phyloP scores from a whole-genome alignment of 1,284 basidiomycete species.

The Termitomyces sp. region DNA sequence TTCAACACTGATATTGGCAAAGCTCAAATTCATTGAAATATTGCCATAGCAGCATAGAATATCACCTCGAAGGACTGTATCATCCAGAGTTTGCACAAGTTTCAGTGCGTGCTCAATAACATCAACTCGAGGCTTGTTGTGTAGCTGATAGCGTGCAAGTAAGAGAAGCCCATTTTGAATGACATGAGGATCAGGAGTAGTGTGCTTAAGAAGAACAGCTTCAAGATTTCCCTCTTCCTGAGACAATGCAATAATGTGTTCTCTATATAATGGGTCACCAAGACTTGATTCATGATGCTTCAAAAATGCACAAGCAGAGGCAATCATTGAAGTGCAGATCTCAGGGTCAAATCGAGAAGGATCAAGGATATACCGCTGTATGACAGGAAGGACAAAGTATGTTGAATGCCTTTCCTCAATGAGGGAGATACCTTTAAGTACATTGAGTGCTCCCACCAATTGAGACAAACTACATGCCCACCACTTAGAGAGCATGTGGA shows the following conservation, averaged over 20 bases:
- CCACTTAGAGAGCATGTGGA: not conserved
- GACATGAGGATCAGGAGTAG: not conserved
- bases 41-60: conserved; percentile 1
- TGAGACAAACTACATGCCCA: conserved; percentile 1
- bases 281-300: not conserved
- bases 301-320: not conserved
- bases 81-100: not conserved
- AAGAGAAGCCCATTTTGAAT: not conserved
- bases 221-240: conserved; percentile 5
- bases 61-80: not conserved
- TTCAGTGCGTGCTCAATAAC: conserved; percentile 4
- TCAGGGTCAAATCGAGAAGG: not conserved
- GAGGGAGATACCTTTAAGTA: conserved; percentile 1
- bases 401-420: conserved; percentile 1
- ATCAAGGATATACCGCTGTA: conserved; percentile 7
- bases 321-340: not conserved
- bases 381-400: conserved; percentile 9
- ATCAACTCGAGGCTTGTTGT: not conserved
- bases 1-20: not conserved
- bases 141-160: not conserved
- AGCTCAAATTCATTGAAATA: not conserved
- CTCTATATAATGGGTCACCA: not conserved
- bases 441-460: not conserved
- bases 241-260: not conserved
- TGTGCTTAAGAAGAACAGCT: conserved; percentile 1